phyloP scores from a whole-genome alignment of 1,284 basidiomycete species.

The Rugosomyces carneus region DNA sequence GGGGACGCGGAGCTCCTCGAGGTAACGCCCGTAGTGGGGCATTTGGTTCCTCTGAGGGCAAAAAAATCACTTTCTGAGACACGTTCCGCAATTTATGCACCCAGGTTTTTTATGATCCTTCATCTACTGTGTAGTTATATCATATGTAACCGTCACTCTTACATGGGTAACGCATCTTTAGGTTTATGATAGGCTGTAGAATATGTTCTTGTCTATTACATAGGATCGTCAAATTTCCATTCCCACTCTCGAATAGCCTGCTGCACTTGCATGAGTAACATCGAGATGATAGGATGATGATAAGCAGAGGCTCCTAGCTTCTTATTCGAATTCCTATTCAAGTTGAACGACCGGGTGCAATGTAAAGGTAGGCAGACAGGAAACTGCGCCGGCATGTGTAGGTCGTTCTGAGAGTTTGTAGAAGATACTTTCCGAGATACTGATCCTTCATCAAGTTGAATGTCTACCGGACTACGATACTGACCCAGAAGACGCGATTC shows the following conservation, averaged over 20 bases:
- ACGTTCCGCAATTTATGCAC: background rate
- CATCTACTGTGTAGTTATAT: slow-evolving; percentile 10
- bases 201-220: no score
- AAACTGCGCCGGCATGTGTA: slow-evolving; percentile 9
- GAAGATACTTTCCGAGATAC: slow-evolving; percentile 9
- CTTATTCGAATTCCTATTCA: background rate
- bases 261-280: slow-evolving; percentile 28
- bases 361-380: background rate
- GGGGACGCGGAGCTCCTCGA: slow-evolving; percentile 34
- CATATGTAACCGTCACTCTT: background rate
- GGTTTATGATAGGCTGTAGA: no score
- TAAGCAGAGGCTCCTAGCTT: slow-evolving; percentile 5
- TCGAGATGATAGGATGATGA: slow-evolving; percentile 24
- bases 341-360: slow-evolving; percentile 1
- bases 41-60: slow-evolving; percentile 69
- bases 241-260: slow-evolving; percentile 27
- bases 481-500: background rate
- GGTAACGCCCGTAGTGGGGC: slow-evolving; percentile 44
- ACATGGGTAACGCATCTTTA: no score
- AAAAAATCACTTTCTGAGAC: slow-evolving; percentile 72
- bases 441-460: background rate
- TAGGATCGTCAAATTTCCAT: background rate
- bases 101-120: slow-evolving; percentile 6
- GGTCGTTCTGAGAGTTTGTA: slow-evolving; percentile 23
- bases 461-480: slow-evolving; percentile 4